Evolutionary conservation across 352 stramenopile species (phyloP).

Genomic region (Globisporangium alternatum): DNA sequence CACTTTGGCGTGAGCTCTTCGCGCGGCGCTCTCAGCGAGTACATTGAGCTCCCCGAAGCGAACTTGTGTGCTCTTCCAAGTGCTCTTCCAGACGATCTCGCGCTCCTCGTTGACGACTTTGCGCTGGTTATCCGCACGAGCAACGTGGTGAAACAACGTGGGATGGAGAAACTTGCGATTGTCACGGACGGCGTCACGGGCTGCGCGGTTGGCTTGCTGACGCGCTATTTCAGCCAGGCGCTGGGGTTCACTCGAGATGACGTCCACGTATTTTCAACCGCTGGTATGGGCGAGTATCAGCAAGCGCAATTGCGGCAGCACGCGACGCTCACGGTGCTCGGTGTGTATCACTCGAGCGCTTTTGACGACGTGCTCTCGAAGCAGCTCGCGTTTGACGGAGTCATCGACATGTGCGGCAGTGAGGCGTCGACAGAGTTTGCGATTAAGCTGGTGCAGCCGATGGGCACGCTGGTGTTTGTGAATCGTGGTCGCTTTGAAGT

Average conservation of each 20-base stretch:
- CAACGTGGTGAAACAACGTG: conserved; percentile 24
- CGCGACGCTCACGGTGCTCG: conserved; percentile 28
- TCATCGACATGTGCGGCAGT: conserved; percentile 51
- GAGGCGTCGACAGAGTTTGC: conserved; percentile 42
- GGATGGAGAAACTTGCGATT: conserved; percentile 27
- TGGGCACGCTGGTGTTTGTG: conserved; percentile 42
- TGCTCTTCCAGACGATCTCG: conserved; percentile 35
- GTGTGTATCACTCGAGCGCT: conserved; percentile 32
- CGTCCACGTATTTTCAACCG: conserved; percentile 31
- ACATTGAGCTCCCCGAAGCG: conserved; percentile 34
- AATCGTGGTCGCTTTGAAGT: conserved; percentile 32
- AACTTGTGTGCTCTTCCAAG: conserved; percentile 32
- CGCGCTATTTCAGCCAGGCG: conserved; percentile 26
- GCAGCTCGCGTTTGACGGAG: conserved; percentile 28
- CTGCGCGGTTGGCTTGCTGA: conserved; percentile 23
- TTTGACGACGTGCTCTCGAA: conserved; percentile 19
- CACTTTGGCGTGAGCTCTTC: conserved; percentile 32
- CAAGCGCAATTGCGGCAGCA: conserved; percentile 12
- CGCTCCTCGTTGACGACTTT: conserved; percentile 38
- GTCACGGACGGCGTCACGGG: conserved; percentile 20
- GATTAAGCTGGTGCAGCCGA: conserved; percentile 38
- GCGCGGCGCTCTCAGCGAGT: conserved; percentile 35
- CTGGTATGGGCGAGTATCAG: not conserved
- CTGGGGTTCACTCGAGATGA: conserved; percentile 19
- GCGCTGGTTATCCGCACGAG: conserved; percentile 36